These are phyloP conservation scores for Sclerotinia subarctica DNA, from an alignment of 2,329 filamentous ascomycete genomes.

Conservation along the genomic window DNA sequence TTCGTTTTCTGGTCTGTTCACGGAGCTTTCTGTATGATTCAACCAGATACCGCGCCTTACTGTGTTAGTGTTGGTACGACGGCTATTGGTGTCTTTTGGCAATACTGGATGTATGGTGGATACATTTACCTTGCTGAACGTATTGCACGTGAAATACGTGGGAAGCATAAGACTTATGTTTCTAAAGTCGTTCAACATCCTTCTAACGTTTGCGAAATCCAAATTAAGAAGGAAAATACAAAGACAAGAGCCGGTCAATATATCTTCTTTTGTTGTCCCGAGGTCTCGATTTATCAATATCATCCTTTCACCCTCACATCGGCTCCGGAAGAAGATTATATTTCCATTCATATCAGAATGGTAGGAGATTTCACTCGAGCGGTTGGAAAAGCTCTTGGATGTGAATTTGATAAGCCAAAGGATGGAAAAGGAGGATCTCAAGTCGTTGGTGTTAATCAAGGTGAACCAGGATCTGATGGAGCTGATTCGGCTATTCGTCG, in stretches of 20 bases:
- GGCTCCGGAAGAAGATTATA: conserved; percentile 85
- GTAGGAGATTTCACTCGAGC: conserved; percentile 77
- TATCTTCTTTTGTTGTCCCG: conserved; percentile 84
- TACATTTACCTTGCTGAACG: conserved; percentile 78
- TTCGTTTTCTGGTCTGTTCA: conserved; percentile 91
- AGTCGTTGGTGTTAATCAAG: conserved; percentile 65
- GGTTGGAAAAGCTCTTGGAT: conserved; percentile 69
- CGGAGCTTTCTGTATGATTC: conserved; percentile 87
- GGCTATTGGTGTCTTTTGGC: conserved; percentile 77
- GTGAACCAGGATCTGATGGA: conserved; percentile 47
- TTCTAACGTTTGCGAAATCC: conserved; percentile 84
- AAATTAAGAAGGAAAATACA: conserved; percentile 87
- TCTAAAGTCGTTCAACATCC: conserved; percentile 88
- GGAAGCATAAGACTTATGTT: conserved; percentile 79
- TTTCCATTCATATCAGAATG: conserved; percentile 79
- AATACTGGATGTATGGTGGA: conserved; percentile 85
- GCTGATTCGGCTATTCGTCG: conserved; percentile 69
- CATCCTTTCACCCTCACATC: conserved; percentile 85
- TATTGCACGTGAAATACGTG: conserved; percentile 73
- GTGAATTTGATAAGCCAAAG: conserved; percentile 63
- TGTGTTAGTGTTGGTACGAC: conserved; percentile 65
- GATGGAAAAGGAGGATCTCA: conserved; percentile 50
- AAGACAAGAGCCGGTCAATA: conserved; percentile 81
- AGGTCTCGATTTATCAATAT: conserved; percentile 84
- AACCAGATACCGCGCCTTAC: conserved; percentile 75